Evolutionary conservation across 2,329 filamentous ascomycete genomes (phyloP).

Genomic region (Helminthosporium solani): DNA sequence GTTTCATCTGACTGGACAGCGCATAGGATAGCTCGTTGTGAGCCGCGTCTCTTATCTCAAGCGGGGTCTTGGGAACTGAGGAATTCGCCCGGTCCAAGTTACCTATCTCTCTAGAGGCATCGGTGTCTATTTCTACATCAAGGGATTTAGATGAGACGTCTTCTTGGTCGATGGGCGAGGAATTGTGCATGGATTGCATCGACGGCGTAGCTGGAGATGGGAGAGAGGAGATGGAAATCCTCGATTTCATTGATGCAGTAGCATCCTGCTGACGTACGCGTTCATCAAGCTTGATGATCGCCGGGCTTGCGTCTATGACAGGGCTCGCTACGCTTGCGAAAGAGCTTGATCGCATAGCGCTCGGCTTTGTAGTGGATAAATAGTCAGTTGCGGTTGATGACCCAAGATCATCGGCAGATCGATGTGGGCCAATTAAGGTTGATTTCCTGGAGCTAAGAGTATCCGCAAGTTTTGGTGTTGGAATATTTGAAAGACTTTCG

Average conservation of each 20-base stretch:
- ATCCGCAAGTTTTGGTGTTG: conserved; percentile 14
- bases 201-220: conserved; percentile 54
- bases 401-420: conserved; percentile 19
- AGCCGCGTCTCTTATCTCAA: not conserved
- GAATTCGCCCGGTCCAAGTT: not conserved
- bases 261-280: conserved; percentile 64
- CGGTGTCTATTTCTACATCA: not conserved
- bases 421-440: conserved; percentile 21
- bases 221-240: conserved; percentile 64
- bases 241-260: conserved; percentile 64
- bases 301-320: conserved; percentile 65
- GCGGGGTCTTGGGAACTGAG: not conserved
- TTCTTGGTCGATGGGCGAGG: not conserved
- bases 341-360: conserved; percentile 61
- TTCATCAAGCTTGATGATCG: conserved; percentile 50
- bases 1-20: not conserved
- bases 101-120: not conserved
- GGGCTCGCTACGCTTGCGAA: conserved; percentile 65
- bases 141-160: conserved; percentile 9
- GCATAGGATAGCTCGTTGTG: not conserved
- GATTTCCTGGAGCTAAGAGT: conserved; percentile 23
- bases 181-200: conserved; percentile 41
- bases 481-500: conserved; percentile 23
- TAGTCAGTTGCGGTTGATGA: conserved; percentile 28
- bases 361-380: conserved; percentile 45